phyloP scores from a whole-genome alignment of 768 basidiomycete genomes.

The Leccinum broughii region DNA sequence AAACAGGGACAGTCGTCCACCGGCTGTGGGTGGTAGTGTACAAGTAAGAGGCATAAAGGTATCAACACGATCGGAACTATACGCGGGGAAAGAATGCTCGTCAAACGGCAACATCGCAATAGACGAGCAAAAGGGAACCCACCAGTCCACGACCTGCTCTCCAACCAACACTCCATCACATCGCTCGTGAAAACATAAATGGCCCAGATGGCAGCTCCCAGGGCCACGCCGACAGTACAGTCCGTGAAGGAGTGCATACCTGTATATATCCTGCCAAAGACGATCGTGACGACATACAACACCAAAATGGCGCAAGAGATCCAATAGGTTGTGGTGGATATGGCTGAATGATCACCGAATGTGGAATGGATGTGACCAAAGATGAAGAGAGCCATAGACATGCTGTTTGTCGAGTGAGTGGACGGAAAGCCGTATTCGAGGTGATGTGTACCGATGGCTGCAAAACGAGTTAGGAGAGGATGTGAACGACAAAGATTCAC shows the following conservation, averaged over 20 bases:
- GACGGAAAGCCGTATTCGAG: conserved; percentile 96
- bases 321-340: conserved; percentile 49
- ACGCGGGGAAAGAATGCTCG: background rate
- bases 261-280: conserved; percentile 79
- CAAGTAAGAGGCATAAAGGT: conserved; percentile 64
- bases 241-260: conserved; percentile 90
- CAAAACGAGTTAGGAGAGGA: background rate
- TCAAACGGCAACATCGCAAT: conserved; percentile 16
- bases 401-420: conserved; percentile 89
- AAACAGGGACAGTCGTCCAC: conserved; percentile 98
- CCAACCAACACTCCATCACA: conserved; percentile 45
- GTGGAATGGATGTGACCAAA: conserved; percentile 59
- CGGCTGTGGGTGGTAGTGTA: conserved; percentile 92
- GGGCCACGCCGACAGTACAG: conserved; percentile 57
- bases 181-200: conserved; percentile 37
- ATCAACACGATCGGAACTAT: conserved; percentile 61
- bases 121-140: conserved; percentile 18
- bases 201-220: conserved; percentile 70
- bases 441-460: conserved; percentile 78
- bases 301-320: conserved; percentile 45
- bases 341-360: conserved; percentile 35
- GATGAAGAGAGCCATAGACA: conserved; percentile 86
- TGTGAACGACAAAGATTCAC: conserved; percentile 25
- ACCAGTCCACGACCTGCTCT: conserved; percentile 38
- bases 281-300: conserved; percentile 68